Percentiles rank a stretch among this genome's conserved stretches.
phyloP scores from a whole-genome alignment of 2,329 filamentous ascomycete genomes.

The Penicillium freii region DNA sequence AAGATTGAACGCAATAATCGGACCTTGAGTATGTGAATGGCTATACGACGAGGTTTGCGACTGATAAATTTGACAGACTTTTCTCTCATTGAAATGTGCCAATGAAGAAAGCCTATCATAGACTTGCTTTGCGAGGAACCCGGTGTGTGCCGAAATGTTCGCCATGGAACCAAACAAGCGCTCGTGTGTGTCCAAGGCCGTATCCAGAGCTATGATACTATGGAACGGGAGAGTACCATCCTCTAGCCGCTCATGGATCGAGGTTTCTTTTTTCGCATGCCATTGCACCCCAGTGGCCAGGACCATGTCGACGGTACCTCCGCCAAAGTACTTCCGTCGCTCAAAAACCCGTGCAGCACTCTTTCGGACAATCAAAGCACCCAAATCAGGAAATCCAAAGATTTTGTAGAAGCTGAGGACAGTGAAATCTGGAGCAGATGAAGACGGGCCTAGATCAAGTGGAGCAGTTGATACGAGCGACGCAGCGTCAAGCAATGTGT shows the following conservation, averaged over 20 bases:
- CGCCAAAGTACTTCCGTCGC: slow-evolving; percentile 79
- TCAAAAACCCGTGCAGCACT: slow-evolving; percentile 63
- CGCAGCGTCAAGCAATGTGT: slow-evolving; percentile 80
- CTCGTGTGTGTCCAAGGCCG: slow-evolving; percentile 68
- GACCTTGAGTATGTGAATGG: slow-evolving; percentile 57
- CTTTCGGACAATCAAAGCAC: slow-evolving; percentile 78
- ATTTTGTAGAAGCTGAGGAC: slow-evolving; percentile 93
- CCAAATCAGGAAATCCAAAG: slow-evolving; percentile 93
- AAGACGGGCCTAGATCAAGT: slow-evolving; percentile 64
- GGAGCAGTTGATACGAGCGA: slow-evolving; percentile 74
- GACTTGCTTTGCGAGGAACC: slow-evolving; percentile 61
- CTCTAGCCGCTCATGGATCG: slow-evolving; percentile 78
- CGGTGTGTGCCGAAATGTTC: slow-evolving; percentile 68
- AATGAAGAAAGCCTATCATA: slow-evolving; percentile 58
- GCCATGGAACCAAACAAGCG: slow-evolving; percentile 70
- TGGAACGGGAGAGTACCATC: slow-evolving; percentile 91
- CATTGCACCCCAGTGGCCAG: slow-evolving; percentile 73
- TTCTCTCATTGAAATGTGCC: slow-evolving; percentile 65
- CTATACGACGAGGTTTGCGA: slow-evolving; percentile 42
- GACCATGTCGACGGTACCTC: slow-evolving; percentile 91
- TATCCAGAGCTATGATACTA: slow-evolving; percentile 77
- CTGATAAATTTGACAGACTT: slow-evolving; percentile 67
- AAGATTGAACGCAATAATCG: slow-evolving; percentile 82
- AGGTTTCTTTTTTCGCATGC: slow-evolving; percentile 72
- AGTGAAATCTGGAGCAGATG: slow-evolving; percentile 73